phyloP scores from a whole-genome alignment of 768 basidiomycete species.

The Kockovaella imperatae region DNA sequence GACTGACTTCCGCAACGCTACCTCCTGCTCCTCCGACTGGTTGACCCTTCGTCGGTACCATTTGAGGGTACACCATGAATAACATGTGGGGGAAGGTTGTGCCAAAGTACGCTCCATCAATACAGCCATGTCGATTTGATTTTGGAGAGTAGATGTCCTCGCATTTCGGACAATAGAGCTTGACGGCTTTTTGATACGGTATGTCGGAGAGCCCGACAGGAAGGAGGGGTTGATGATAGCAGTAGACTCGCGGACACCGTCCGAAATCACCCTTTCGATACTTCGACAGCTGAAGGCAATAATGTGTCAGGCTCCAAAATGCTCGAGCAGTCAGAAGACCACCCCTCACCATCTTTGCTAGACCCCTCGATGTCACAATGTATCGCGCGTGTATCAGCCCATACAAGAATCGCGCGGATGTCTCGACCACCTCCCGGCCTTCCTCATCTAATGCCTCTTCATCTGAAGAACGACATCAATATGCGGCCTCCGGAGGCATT shows the following conservation, averaged over 20 bases:
- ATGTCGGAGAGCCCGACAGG: slow-evolving; percentile 94
- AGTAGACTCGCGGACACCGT: slow-evolving; percentile 93
- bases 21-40: slow-evolving; percentile 18
- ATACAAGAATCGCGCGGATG: slow-evolving; percentile 85
- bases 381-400: slow-evolving; percentile 94
- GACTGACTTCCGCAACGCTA: slow-evolving; percentile 17
- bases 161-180: slow-evolving; percentile 95
- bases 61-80: slow-evolving; percentile 91
- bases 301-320: neutral
- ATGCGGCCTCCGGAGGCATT: neutral
- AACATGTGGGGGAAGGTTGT: slow-evolving; percentile 95
- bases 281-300: slow-evolving; percentile 61
- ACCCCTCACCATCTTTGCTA: slow-evolving; percentile 79
- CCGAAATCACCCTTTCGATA: slow-evolving; percentile 98
- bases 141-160: slow-evolving; percentile 99
- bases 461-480: slow-evolving; percentile 50
- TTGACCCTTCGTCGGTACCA: slow-evolving; percentile 71
- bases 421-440: slow-evolving; percentile 79
- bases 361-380: slow-evolving; percentile 88
- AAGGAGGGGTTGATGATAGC: slow-evolving; percentile 86
- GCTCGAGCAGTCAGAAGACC: neutral
- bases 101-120: slow-evolving; percentile 98
- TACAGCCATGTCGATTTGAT: slow-evolving; percentile 89
- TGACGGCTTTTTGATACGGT: slow-evolving; percentile 98
- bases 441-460: slow-evolving; percentile 89